phyloP scores from a whole-genome alignment of 768 basidiomycete species.

The Termitomyces sp. region DNA sequence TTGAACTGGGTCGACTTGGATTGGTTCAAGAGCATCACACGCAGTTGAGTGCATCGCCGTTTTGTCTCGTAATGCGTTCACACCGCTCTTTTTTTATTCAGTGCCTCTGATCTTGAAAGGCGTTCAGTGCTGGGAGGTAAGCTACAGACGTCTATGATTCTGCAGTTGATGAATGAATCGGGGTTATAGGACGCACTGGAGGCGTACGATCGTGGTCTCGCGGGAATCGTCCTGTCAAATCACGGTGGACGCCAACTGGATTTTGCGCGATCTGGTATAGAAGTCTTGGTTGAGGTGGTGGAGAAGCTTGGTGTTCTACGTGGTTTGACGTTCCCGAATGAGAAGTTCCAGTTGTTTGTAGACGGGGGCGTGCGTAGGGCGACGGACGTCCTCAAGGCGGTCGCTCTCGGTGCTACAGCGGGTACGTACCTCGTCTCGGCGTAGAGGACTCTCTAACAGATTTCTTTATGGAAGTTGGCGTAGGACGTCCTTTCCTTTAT shows the following conservation, averaged over 20 bases:
- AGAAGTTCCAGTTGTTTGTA: conserved; percentile 77
- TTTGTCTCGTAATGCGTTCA: conserved; percentile 24
- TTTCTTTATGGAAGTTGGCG: conserved; percentile 62
- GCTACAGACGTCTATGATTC: conserved; percentile 8
- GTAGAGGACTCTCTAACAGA: conserved; percentile 14
- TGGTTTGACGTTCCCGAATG: conserved; percentile 70
- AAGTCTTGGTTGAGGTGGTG: conserved; percentile 85
- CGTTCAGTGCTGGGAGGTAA: conserved; percentile 77
- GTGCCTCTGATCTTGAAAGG: conserved; percentile 93
- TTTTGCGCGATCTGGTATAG: conserved; percentile 82
- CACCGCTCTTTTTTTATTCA: conserved; percentile 22
- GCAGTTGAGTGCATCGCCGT: conserved; percentile 29
- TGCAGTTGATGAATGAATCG: background rate
- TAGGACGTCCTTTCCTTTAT: conserved; percentile 85
- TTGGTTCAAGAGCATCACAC: conserved; percentile 79
- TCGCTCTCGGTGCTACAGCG: conserved; percentile 87
- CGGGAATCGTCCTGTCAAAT: conserved; percentile 82
- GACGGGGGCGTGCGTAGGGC: conserved; percentile 95
- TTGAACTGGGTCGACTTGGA: conserved; percentile 81
- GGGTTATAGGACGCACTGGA: conserved; percentile 63
- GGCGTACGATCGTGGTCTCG: conserved; percentile 72
- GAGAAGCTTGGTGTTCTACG: conserved; percentile 60
- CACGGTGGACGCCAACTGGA: conserved; percentile 80
- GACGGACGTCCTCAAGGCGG: conserved; percentile 83
- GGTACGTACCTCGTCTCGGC: conserved; percentile 42